Conservation (phyloP, 192 early-diverging fungal genomes). For the Jimgerdemannia flammicorona region DNA sequence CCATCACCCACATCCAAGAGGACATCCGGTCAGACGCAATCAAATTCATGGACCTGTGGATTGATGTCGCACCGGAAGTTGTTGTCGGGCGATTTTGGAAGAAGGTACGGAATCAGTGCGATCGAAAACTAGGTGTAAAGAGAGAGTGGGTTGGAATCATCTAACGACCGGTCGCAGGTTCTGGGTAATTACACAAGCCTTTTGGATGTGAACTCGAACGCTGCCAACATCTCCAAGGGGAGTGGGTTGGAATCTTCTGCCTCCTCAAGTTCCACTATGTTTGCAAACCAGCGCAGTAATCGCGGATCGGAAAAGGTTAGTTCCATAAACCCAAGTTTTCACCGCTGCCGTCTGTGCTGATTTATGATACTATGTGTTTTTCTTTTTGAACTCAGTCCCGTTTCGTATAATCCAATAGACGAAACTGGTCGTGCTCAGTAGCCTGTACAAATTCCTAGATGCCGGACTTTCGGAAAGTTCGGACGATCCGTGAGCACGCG, state of each 20-base stretch:
- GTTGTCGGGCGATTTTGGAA: conserved; percentile 64
- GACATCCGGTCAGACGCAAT: conserved; percentile 81
- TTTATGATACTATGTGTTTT: background rate
- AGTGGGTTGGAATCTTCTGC: conserved; percentile 2
- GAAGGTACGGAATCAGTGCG: conserved; percentile 37
- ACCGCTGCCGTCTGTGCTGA: background rate
- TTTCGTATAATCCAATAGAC: conserved; percentile 20
- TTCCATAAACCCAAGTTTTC: background rate
- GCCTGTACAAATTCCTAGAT: conserved; percentile 53
- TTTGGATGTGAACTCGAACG: conserved; percentile 51
- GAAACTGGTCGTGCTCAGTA: conserved; percentile 55
- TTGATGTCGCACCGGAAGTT: conserved; percentile 55
- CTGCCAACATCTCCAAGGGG: conserved; percentile 22
- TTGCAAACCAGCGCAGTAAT: background rate
- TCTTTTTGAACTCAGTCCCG: background rate
- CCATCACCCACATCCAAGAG: conserved; percentile 86
- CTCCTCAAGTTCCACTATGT: conserved; percentile 2
- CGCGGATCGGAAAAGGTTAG: background rate
- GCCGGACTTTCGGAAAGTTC: conserved; percentile 42
- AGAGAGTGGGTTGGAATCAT: background rate
- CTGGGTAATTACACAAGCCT: conserved; percentile 61
- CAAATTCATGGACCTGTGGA: conserved; percentile 72
- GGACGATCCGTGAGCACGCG: conserved; percentile 33
- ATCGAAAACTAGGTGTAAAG: background rate
- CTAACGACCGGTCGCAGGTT: conserved; percentile 30